Evolutionary conservation across 2,329 filamentous ascomycete species (phyloP).

Genomic region (Arthrobotrys entomopaga): DNA sequence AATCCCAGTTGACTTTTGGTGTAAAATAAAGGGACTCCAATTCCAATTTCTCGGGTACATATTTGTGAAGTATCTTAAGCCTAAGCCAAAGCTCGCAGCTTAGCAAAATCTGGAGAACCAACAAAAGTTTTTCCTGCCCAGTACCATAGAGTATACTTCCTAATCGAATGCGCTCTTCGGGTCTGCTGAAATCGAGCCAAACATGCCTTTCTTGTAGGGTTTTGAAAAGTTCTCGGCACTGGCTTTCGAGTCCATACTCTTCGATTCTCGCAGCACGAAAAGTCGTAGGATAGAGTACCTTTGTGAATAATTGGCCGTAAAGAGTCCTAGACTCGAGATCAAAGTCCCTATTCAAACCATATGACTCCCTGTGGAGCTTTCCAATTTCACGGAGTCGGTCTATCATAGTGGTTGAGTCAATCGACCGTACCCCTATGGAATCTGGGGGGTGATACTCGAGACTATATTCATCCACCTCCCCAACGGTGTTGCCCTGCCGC

Average conservation of each 20-base stretch:
- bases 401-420: constrained; percentile 47
- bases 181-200: constrained; percentile 78
- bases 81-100: constrained; percentile 74
- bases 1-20: constrained; percentile 74
- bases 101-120: constrained; percentile 73
- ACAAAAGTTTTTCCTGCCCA: constrained; percentile 73
- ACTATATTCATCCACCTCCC: constrained; percentile 56
- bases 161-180: constrained; percentile 78
- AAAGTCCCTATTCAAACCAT: constrained; percentile 22
- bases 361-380: constrained; percentile 27
- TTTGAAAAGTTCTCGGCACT: constrained; percentile 75
- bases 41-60: constrained; percentile 69
- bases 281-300: constrained; percentile 63
- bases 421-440: constrained; percentile 45
- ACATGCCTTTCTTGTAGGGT: constrained; percentile 73
- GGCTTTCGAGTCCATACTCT: constrained; percentile 73
- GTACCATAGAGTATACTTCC: constrained; percentile 75
- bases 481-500: constrained; percentile 49
- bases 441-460: constrained; percentile 49
- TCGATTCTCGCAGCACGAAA: constrained; percentile 67
- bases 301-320: constrained; percentile 64
- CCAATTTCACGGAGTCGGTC: constrained; percentile 47
- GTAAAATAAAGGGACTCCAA: constrained; percentile 67
- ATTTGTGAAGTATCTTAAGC: constrained; percentile 66
- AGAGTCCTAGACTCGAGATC: constrained; percentile 41